Percentiles rank a stretch among this genome's conserved stretches.
Conservation (phyloP, 805 yeast species). For the Deakozyma indianensis region DNA sequence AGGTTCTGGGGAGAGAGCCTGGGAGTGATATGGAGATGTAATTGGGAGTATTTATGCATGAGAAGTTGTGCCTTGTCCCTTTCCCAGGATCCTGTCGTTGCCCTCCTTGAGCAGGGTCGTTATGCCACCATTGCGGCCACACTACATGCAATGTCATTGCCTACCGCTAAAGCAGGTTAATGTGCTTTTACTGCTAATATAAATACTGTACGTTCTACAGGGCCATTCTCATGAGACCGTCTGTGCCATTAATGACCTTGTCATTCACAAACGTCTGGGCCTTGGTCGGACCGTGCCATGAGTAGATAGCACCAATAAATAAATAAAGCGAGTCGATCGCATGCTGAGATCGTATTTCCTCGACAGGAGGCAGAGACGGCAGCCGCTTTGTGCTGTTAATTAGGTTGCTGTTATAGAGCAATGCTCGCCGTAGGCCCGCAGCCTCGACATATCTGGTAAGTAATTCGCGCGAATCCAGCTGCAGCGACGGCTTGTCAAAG, state of each 20-base stretch:
- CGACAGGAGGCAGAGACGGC: background rate
- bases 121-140: no score
- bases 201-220: no score
- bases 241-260: background rate
- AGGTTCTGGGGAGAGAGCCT: no score
- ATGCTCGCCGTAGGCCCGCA: background rate
- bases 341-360: background rate
- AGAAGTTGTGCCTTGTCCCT: no score
- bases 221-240: background rate
- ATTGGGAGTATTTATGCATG: no score
- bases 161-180: no score
- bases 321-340: background rate
- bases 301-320: constrained; percentile 1
- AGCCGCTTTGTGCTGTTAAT: background rate
- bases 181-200: no score
- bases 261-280: background rate
- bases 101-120: no score
- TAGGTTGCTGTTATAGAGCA: background rate
- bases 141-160: no score
- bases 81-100: no score
- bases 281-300: background rate
- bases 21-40: no score
- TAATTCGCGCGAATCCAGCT: background rate
- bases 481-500: background rate
- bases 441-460: background rate